Evolutionary conservation across 2,329 filamentous ascomycete genomes (phyloP), one percentile per base, ranked within the genome.

Genomic region (Volutella citrinella): DNA sequence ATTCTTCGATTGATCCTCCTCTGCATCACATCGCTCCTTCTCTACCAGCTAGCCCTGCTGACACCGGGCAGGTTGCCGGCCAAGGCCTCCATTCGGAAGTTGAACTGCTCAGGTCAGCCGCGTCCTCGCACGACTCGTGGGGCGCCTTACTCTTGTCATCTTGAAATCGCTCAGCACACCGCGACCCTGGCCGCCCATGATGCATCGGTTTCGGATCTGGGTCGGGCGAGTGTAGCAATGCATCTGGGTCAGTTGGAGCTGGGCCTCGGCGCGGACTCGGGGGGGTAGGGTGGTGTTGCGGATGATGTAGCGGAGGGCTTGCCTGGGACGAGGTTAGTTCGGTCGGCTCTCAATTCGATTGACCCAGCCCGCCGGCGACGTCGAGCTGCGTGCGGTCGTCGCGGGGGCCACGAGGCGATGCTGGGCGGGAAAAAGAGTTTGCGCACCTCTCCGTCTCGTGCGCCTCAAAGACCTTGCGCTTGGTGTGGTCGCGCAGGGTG

Each of bases 161-260:
- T 89, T 87, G 57, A 98, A 98, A 57, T 93, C 91, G 37, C 88
- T 80, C 48, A 97, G 74, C n/a, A 98, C 74, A 82, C 89, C 88
- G 50, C 88, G 77, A 13, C 84, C 84, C 61, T 87, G 89, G n/a
- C 93, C 93, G 48, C 89, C 89, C 60, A 91, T 77, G 33, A 95
- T 83, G 69, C 93, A 98, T 50, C 93, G 74, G 67, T 96, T 97
- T 63, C 84, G 82, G 62, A 98, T 90, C 72, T 96, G 90, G 30
- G 91, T 95, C 38, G 87, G 80, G 42, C 90, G 78, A 21, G 93
- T 97, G 67, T 97, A 97, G 71, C 80, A 82, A 70, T 96, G 90
- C 91, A 97, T 96, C 67, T 95, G 84, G 5, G 84, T 80, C 48
- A 98, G 74, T 67, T 97, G 84, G 36, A 98, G 78, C 70, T 97